Evolutionary conservation across 495 filamentous ascomycete species (phyloP).

Genomic region (Podospora conica): DNA sequence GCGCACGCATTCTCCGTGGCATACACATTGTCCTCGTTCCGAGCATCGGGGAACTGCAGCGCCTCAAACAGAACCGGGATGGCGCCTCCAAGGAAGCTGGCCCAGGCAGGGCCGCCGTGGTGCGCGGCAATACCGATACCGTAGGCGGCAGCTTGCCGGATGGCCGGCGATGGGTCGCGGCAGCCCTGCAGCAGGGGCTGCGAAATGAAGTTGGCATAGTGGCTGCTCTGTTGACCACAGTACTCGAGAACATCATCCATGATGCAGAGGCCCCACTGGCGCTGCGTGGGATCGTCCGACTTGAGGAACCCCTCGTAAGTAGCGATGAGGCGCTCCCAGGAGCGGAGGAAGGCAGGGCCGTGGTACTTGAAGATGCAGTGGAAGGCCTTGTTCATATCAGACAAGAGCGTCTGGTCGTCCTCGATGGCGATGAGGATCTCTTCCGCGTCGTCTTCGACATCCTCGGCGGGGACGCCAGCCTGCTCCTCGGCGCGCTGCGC

Average conservation of each 20-base stretch:
- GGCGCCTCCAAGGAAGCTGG: conserved; percentile 71
- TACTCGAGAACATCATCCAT: conserved; percentile 98
- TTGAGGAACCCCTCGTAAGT: conserved; percentile 84
- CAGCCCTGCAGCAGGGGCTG: conserved; percentile 79
- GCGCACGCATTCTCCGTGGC: conserved; percentile 96
- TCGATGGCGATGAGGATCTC: conserved; percentile 86
- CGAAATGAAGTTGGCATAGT: conserved; percentile 76
- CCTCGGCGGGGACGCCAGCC: conserved; percentile 57
- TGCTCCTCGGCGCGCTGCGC: conserved; percentile 68
- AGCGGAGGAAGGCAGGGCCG: conserved; percentile 70
- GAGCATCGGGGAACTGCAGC: conserved; percentile 68
- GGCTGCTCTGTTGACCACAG: conserved; percentile 77
- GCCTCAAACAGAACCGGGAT: conserved; percentile 78
- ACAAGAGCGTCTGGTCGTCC: conserved; percentile 92
- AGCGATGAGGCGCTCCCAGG: conserved; percentile 76
- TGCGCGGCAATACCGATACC: conserved; percentile 95
- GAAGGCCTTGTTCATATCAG: conserved; percentile 99
- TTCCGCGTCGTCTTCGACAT: conserved; percentile 76
- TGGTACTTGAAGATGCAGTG: conserved; percentile 98
- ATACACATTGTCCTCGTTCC: conserved; percentile 90
- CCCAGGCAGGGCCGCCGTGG: conserved; percentile 78
- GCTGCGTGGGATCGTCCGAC: conserved; percentile 79
- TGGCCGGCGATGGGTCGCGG: conserved; percentile 76
- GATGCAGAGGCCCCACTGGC: conserved; percentile 98
- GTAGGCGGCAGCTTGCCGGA: conserved; percentile 94